phyloP scores from a whole-genome alignment of 305 asterid species.

The Solanum hybrid region DNA sequence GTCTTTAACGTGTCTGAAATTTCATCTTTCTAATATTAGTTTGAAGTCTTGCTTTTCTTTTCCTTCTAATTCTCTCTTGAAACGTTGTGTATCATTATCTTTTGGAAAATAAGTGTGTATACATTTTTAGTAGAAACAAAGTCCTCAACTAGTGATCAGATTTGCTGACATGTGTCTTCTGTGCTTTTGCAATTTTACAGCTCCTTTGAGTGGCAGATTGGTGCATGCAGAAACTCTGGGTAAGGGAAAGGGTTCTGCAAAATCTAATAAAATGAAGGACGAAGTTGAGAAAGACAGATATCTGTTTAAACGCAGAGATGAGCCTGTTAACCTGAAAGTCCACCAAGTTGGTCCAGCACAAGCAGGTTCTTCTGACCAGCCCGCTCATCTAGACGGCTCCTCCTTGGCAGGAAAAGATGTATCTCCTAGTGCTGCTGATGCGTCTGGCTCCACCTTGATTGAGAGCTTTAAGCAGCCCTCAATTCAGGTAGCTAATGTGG shows the following conservation, averaged over 20 bases:
- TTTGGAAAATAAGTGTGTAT: neutral
- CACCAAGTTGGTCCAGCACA: constrained; percentile 34
- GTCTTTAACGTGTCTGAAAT: neutral
- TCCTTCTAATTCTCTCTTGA: neutral
- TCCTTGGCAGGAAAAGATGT: constrained; percentile 20
- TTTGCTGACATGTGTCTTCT: neutral
- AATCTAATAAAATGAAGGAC: constrained; percentile 41
- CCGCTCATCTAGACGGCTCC: constrained; percentile 31
- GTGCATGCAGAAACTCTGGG: constrained; percentile 71
- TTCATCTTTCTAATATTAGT: neutral
- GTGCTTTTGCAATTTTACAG: constrained; percentile 23
- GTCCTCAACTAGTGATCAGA: neutral
- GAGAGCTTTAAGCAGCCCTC: constrained; percentile 31
- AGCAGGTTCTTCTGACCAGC: constrained; percentile 17
- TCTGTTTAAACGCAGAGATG: constrained; percentile 72
- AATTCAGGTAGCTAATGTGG: constrained; percentile 15
- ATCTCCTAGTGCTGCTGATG: constrained; percentile 15
- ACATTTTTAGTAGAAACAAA: neutral
- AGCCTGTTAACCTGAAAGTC: constrained; percentile 30
- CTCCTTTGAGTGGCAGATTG: constrained; percentile 71
- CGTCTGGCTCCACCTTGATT: constrained; percentile 25
- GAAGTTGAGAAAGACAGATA: constrained; percentile 67
- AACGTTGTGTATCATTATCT: neutral
- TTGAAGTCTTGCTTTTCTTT: neutral
- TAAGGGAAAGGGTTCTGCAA: constrained; percentile 40